Base-by-base conservation (phyloP, 805 yeast species). In the Yarrowia alimentaria region DNA sequence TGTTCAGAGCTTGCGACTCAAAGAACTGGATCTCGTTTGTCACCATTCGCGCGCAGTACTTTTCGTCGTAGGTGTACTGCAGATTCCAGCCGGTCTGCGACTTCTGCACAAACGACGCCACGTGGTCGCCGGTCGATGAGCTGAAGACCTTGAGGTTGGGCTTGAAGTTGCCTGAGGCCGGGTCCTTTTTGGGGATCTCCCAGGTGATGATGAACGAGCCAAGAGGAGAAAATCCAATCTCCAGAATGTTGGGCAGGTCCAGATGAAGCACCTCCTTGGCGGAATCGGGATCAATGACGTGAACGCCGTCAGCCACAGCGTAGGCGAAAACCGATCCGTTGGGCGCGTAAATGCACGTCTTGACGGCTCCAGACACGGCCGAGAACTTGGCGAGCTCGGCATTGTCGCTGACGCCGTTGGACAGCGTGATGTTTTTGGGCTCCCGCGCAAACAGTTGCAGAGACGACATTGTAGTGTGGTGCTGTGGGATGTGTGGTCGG, bases 11-110 rank as follows among this genome's bases (percentile, higher is more conserved):
- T 56, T 72, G 70, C 51, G 80, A 67, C 64, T 83, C 81, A 63
- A 71, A 85, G 58, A 88, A 83, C 61, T 82, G 86, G 53, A 84
- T 72, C 62, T 83, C 87, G 60, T 77, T 77, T 38, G 70, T 67
- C 62, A 75, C 78, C 57, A 75, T 60, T 63, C 81, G 77, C 38
- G 87, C 84, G 66, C 84, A 73, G 57, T 77, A 72, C 57, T 76
- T 72, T 71, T 89, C 96, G 65, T 89, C 93, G 54, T 76, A 75
- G 7, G 94, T 85, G 65, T 83, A 89, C 68, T 88, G 95, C n/a
- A 94, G 85, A 42, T 66, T 63, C 97, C 98, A 91, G 19, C 91
- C 91, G 56, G 80, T 78, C 70, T 91, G 97, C 47, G 80, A 80
- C 67, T 84, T 86, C 57, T 86, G 84, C 47, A 83, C 72, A 74